These are phyloP conservation scores for Entomortierella beljakovae DNA, from an alignment of 192 early-diverging fungal genomes.

Conservation along the genomic window DNA sequence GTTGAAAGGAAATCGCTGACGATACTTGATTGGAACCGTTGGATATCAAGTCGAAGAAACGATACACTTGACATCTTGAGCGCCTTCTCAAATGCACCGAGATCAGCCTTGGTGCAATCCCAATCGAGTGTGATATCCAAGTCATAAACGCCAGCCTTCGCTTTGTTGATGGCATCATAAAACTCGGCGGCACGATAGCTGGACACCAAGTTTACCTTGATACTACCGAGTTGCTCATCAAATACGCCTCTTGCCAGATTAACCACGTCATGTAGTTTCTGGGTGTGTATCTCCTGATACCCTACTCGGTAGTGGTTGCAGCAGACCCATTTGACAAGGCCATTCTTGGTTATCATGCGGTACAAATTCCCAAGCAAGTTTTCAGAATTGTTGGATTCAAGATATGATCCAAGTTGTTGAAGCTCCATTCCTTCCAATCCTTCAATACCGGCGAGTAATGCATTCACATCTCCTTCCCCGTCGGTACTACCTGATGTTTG, in stretches of 20 bases:
- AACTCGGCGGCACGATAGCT: not conserved
- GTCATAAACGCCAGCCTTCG: not conserved
- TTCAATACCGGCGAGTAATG: too few species aligned
- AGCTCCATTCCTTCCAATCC: constrained; percentile 15
- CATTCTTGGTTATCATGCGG: constrained; percentile 10
- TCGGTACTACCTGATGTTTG: too few species aligned
- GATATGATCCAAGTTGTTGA: constrained; percentile 2
- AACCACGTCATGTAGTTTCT: not conserved
- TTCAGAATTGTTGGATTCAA: not conserved
- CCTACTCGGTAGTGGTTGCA: constrained; percentile 13
- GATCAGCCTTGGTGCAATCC: constrained; percentile 3
- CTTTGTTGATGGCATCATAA: not conserved
- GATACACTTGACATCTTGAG: constrained; percentile 14
- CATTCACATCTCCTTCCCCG: too few species aligned
- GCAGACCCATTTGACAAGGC: constrained; percentile 33
- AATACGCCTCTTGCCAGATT: too few species aligned
- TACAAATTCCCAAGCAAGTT: constrained; percentile 22
- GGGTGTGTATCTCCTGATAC: not conserved
- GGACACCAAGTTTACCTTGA: not conserved
- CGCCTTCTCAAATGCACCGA: constrained; percentile 1
- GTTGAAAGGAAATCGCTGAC: not conserved
- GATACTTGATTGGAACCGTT: constrained; percentile 1
- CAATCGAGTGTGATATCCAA: constrained; percentile 4
- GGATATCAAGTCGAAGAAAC: constrained; percentile 15
- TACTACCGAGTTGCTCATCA: not conserved